Evolutionary conservation across 2,329 filamentous ascomycete genomes (phyloP), one percentile per base, ranked within the genome.

Genomic region (Fusarium veterinarium): DNA sequence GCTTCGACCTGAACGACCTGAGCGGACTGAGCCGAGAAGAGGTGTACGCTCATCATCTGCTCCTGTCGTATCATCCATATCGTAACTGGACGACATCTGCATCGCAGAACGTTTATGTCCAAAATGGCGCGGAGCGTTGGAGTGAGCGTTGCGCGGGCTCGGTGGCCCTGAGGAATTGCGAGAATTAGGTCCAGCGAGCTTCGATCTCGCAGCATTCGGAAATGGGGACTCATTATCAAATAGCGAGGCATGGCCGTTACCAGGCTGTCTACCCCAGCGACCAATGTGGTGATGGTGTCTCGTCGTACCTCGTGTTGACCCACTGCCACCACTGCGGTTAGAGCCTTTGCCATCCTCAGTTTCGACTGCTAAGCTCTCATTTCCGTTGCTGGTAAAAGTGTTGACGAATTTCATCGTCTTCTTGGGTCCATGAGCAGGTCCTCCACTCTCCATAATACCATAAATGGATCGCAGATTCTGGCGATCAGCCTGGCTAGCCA

Each of bases 331-430:
- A 64, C 91, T 87, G 20, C 86, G 86, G 28, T 87, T 89, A 61
- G 72, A 74, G 44, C 90, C 90, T 71, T 89, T 89, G 20, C 91
- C 91, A 59, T 91, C 90, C 63, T 92, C 90, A 23, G 95, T 92
- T 53, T 88, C 91, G 55, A 91, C 75, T 16, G 80, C 88, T 25
- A 83, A 72, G 64, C 80, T 84, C 38, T 89, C 87, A 51, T 83
- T 86, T 42, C 83, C 84, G 71, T 89, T 90, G 71, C 88, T 90
- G 73, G 86, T 91, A 81, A 93, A 94, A 3, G 92, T 91, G 81
- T 94, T 95, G 64, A 93, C 93, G 79, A 98, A 98, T 79, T 98
- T 98, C 94, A 97, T 98, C 82, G 92, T 97, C 84, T 94, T 95
- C 84, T 97, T 98, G 25, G 83, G 80, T 7, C 78, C 80, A 30